phyloP scores from a whole-genome alignment of 176 grass and related monocot genomes.

The Zea mays region Zm-B73-REFERENCE-NAM-5.0 NC_050105.1:52695001-52695500 shows the following conservation, averaged over 20 bases:
- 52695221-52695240: not conserved
- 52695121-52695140: not conserved
- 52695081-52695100: not conserved
- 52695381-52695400: slow-evolving; percentile 51
- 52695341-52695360: not conserved
- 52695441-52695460: slow-evolving; percentile 65
- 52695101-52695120: not conserved
- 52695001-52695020: not conserved
- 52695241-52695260: not conserved
- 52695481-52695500: slow-evolving; percentile 88
- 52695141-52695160: not conserved
- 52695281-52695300: not conserved
- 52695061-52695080: not conserved
- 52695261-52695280: not conserved
- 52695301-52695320: not conserved
- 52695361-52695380: slow-evolving; percentile 6
- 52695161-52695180: not conserved
- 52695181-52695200: not conserved
- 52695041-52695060: slow-evolving; percentile 1
- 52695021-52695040: not conserved
- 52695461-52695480: slow-evolving; percentile 93
- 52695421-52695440: slow-evolving; percentile 67
- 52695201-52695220: not conserved
- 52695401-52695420: slow-evolving; percentile 73
- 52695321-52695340: not conserved